Base-by-base conservation (phyloP, 2,329 filamentous ascomycete genomes). In the Penicillium sp. region DNA sequence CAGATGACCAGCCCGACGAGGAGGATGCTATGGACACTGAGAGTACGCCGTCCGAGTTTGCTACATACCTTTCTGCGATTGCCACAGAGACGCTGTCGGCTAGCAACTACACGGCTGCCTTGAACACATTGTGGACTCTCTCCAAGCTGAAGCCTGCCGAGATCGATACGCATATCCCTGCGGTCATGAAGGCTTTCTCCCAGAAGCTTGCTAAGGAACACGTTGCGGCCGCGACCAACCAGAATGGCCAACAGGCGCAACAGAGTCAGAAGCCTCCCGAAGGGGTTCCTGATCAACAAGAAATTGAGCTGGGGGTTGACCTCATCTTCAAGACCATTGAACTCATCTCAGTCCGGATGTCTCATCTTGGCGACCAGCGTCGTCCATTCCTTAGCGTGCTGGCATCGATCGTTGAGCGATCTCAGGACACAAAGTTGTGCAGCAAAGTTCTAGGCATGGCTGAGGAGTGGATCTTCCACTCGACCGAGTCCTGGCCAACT, bases 321-420 rank as follows among this genome's bases (percentile, higher is more conserved):
- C 80, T 99, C 43, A 96, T 98, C 76, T 88, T 97, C 71, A 98
- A 98, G 79, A 91, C 93, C 10, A 93, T 99, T 62, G 93, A 98
- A 70, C 88, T 97, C 59, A 90, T 96, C 22, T 91, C 95, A 1
- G 84, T 92, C 64, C 88, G 95, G 45, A 98, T 99, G 88, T 93
- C 95, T 69, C 89, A 90, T 39, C 84, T 99, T 12, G 92, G 92
- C 1, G 95, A 99, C 67, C 92, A 94, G 71, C 85, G 95, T 45
- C 84, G 96, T 48, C 94, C 95, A 0, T 99, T 98, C 80, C 84
- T 99, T 1, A 98, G 93, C 72, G 94, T 98, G 4, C 82, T 99
- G 37, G 95, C 95, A 4, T 95, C 93, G 17, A 83, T 99, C 22
- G 94, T 99, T 3, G 95, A 99, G 76, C 95, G 96, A 72, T 98